These are phyloP conservation scores for Cicer cuneatum DNA, from an alignment of 306 rosid genomes.

Conservation along the genomic window DNA sequence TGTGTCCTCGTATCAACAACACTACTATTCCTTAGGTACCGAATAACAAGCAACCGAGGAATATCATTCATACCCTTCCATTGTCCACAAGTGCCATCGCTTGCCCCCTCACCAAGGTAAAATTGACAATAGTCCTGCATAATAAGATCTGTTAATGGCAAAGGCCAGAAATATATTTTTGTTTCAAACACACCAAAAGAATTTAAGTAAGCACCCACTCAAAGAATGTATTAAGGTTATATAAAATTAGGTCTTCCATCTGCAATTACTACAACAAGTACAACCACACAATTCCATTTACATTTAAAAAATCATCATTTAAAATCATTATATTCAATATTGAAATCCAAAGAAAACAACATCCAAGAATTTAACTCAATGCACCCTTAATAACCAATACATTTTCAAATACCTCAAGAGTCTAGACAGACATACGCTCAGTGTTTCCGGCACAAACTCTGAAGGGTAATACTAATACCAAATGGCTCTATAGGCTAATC, in stretches of 20 bases:
- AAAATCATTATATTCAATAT: conserved; percentile 11
- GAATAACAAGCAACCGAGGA: conserved; percentile 73
- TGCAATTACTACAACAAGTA: conserved; percentile 10
- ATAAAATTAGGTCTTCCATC: conserved; percentile 20
- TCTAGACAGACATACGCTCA: no score
- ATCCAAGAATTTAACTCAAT: no score
- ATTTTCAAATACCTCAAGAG: neutral
- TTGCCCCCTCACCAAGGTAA: conserved; percentile 72
- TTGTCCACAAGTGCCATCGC: conserved; percentile 83
- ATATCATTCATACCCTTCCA: conserved; percentile 64
- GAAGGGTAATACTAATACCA: conserved; percentile 5
- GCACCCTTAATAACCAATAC: neutral
- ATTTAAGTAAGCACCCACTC: neutral
- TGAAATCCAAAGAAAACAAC: neutral
- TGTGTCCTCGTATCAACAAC: conserved; percentile 53
- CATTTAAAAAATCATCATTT: neutral
- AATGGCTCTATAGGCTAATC: conserved; percentile 18
- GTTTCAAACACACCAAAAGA: conserved; percentile 21
- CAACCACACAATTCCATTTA: conserved; percentile 18
- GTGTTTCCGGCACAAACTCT: neutral
- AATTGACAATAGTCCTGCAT: conserved; percentile 78
- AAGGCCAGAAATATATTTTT: conserved; percentile 27
- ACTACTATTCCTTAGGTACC: conserved; percentile 73
- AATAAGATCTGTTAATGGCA: conserved; percentile 33
- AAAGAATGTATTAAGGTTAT: conserved; percentile 1